These are phyloP conservation scores for Pythium monospermum DNA, from an alignment of 352 stramenopile species.

Conservation along the genomic window DNA sequence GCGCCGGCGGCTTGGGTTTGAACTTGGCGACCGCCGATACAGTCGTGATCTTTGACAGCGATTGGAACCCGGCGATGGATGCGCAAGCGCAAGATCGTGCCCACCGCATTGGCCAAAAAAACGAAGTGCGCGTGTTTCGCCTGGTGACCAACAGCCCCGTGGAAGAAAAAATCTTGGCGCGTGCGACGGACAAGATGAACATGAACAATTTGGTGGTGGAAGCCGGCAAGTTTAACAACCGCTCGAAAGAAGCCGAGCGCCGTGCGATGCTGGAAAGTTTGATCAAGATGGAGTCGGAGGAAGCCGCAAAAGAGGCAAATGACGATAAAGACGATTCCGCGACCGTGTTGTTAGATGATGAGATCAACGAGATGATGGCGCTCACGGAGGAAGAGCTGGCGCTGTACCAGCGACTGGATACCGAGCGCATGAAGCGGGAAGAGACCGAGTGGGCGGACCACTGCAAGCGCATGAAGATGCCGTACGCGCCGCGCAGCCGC, in stretches of 20 bases:
- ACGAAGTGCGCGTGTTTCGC: constrained; percentile 85
- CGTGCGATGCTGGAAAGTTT: constrained; percentile 82
- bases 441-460: constrained; percentile 60
- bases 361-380: constrained; percentile 90
- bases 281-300: constrained; percentile 87
- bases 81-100: constrained; percentile 89
- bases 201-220: constrained; percentile 90
- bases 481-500: constrained; percentile 39
- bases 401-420: constrained; percentile 73
- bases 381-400: constrained; percentile 78
- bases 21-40: constrained; percentile 98
- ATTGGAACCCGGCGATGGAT: constrained; percentile 99
- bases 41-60: constrained; percentile 99
- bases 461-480: constrained; percentile 52
- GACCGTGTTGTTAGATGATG: constrained; percentile 72
- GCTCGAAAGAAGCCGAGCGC: constrained; percentile 80
- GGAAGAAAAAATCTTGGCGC: constrained; percentile 86
- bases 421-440: constrained; percentile 55
- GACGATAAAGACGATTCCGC: constrained; percentile 61
- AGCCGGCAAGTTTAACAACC: constrained; percentile 86
- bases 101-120: constrained; percentile 91
- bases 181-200: constrained; percentile 89
- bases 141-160: constrained; percentile 83
- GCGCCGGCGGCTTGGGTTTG: constrained; percentile 95
- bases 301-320: constrained; percentile 57